Evolutionary conservation across 1,139 yeast species (phyloP), one percentile per base, ranked within the genome.

Genomic region (Geotrichum candidum): DNA sequence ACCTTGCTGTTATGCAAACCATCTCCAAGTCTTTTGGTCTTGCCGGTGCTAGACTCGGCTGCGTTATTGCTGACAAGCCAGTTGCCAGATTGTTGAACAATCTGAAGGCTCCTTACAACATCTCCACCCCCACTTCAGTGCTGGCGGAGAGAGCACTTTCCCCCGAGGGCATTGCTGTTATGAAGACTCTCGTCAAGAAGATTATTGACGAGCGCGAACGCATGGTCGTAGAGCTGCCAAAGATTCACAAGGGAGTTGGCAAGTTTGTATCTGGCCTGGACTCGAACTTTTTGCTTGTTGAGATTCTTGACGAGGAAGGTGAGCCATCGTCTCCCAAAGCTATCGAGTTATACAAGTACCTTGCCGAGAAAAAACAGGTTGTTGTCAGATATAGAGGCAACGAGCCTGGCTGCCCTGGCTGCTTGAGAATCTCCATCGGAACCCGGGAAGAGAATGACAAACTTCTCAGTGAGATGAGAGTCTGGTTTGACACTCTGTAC

Each of bases 101-200:
- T 35, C 86, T 94, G 87, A 94, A 92, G 72, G 96, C 96, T 53
- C 99, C 99, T 0, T 95, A 94, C 76, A 95, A 94, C 73, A 89
- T 94, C 59, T 89, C 97, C 10, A 84, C 92, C 6, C 79, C 89
- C 65, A 87, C 98, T 0, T 80, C 97, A 2, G 82, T 82, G 59
- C 78, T 90, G 54, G 98, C 96, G 0, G 67, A 80, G 31, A 82
- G 94, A 66, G 95, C 97, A 0, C 82, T 94, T 3, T 77, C 82
- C 6, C 70, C 77, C 1, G 81, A 78, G 11, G 90, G 91, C 18
- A 73, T 92, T 58, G 70, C 72, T 3, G 72, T 77, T 38, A 90
- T 92, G 96, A 78, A 82, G 67, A 64, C 71, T 2, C 80, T 78
- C 61, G 88, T 87, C 13, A 70, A 70, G 0, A 73, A 73, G 23